Evolutionary conservation across 2,329 filamentous ascomycete species (phyloP), one percentile per base, ranked within the genome.

Genomic region (Cryphonectria radicalis): DNA sequence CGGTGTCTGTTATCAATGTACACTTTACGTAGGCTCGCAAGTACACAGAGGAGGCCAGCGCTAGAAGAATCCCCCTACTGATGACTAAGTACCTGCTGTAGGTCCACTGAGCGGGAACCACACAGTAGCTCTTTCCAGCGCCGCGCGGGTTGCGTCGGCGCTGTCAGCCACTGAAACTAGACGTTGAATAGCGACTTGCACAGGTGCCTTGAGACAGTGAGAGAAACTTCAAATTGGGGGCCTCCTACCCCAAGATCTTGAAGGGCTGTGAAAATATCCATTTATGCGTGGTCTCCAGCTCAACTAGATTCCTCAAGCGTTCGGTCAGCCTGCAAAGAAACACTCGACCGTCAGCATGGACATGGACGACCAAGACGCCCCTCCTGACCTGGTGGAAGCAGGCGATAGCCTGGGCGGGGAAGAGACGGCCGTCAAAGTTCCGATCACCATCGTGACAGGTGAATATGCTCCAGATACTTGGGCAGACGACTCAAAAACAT

Each of bases 361-460:
- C 75, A 82, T 86, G 68, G 89, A 92, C 73, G 91, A 91, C 71
- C 57, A 69, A n/a, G 91, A 93, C 77, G 82, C 85, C 69, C 91
- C 91, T 69, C 90, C 92, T 72, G 87, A 91, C 75, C 84, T 93
- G 72, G 84, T 90, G 42, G 83, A 88, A 68, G 82, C 84, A 6
- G 81, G 80, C 73, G 73, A 77, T 19, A 78, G 78, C 43, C 77
- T 80, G 40, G 81, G 81, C 4, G 80, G 84, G 25, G 83, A 86
- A 63, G 87, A 89, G 73, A 84, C 86, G 64, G 80, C 82, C 10
- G 81, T 88, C 72, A 94, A 92, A 81, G 93, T 95, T 0, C 93
- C 93, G 25, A 93, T 96, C 74, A 95, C 93, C 0, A 94, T 96
- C 74, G 91, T 96, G 13, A 96, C 93, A 68, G 93, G 91, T 90